Base-by-base conservation (phyloP, 805 yeast genomes). In the Wickerhamiella dianesei region DNA sequence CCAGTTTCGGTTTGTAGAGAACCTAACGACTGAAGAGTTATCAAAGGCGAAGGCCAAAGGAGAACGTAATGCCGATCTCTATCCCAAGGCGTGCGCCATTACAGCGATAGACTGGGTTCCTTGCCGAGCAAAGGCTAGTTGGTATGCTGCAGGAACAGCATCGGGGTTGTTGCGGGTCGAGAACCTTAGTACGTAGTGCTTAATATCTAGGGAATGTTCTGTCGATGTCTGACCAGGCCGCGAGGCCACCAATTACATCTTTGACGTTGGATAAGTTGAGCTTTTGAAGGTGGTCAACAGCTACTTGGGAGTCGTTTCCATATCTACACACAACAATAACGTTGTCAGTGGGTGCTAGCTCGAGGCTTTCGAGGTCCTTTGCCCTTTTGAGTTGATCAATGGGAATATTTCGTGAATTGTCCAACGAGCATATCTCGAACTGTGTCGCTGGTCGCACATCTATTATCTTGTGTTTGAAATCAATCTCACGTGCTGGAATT, bases 291-390 rank as follows among this genome's bases (percentile, higher is more conserved):
- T 69, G 64, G 47, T 70, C 63, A 1, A 82, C 79, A 0, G 95
- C 94, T 16, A 77, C 62, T 56, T 83, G 87, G 0, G 97, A 88
- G 60, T 92, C 97, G 61, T 85, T 87, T 8, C 98, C 98, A 58
- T 71, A 79, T 29, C 96, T 71, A 63, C 98, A 92, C 17, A 89
- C 68, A 0, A 86, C 82, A 47, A 70, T 73, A 0, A 82, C 60
- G 3, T 64, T 65, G 32, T 61, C 58, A 3, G 53, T 51, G 16
- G 53, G 17, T 3, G 40, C 39, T 2, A 46, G 39, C 1, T 66
- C 36, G 3, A 45, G 21, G 14, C 50, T 52, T n/a, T 56, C 63
- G 50, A 32, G 64, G 57, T 21, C 54, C 50, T 20, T 55, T 16
- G 5, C 50, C 61, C 60, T 44, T 59, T 69, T 65, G 18, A 76